Evolutionary conservation across 2,329 filamentous ascomycete species (phyloP).

Genomic region (Davidsoniella australis): DNA sequence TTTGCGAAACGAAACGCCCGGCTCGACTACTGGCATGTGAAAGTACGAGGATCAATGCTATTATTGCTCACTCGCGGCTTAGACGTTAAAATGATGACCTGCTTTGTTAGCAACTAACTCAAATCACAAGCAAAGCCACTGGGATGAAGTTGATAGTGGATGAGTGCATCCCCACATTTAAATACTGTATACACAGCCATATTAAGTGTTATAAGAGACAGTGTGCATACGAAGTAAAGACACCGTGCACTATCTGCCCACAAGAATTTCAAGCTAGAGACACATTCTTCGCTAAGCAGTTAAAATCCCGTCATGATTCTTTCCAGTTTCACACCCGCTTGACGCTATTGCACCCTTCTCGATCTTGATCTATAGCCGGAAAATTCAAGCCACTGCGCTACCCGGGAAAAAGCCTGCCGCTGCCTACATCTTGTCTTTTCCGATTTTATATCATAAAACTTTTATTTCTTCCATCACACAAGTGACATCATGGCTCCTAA

Average conservation of each 20-base stretch:
- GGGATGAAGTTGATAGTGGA: no score
- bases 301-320: no score
- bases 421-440: background rate
- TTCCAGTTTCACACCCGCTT: background rate
- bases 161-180: no score
- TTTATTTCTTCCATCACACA: background rate
- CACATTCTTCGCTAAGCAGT: background rate
- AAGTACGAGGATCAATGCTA: no score
- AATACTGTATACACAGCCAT: no score
- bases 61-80: no score
- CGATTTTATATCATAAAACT: background rate
- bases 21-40: no score
- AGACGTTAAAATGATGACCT: no score
- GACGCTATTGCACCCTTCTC: background rate
- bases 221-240: background rate
- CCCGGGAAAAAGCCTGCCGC: background rate
- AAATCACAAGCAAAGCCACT: no score
- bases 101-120: no score
- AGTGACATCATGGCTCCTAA: slow-evolving; percentile 26
- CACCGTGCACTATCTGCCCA: slow-evolving; percentile 1
- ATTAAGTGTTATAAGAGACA: background rate
- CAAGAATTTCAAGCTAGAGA: slow-evolving; percentile 5
- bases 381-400: background rate
- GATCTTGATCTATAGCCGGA: background rate
- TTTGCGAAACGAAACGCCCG: no score